A percentile compares a stretch with the other conserved stretches of the same genome.
Conservation (phyloP, 1,139 yeast genomes). For the Kazachstania sp. region DNA sequence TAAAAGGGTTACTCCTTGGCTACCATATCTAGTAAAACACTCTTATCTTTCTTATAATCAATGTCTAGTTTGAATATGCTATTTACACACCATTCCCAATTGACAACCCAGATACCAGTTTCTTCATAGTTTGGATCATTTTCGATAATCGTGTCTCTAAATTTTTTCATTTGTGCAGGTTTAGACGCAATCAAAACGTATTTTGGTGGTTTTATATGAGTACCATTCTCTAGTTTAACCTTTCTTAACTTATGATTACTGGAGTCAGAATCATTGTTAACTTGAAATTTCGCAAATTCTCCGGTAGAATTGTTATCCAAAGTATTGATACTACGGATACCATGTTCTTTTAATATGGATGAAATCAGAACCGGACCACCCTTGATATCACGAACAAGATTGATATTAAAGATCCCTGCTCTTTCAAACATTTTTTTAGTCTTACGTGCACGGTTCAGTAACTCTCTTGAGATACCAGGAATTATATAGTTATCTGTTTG, state of each 20-base stretch:
- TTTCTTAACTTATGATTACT: conserved; percentile 5
- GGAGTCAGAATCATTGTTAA: conserved; percentile 4
- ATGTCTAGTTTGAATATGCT: conserved; percentile 16
- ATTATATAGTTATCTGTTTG: conserved; percentile 14
- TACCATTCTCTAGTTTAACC: conserved; percentile 20
- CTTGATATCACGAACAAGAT: conserved; percentile 53
- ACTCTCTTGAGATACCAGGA: conserved; percentile 28
- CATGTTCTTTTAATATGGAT: conserved; percentile 59
- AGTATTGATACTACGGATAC: conserved; percentile 38
- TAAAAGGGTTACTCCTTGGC: background rate
- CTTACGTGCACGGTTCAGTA: conserved; percentile 28
- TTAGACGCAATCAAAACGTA: conserved; percentile 30
- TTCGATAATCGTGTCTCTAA: conserved; percentile 33
- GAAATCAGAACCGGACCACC: conserved; percentile 60
- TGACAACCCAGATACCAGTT: conserved; percentile 13
- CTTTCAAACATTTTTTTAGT: conserved; percentile 29
- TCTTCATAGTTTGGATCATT: conserved; percentile 13
- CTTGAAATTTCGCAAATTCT: conserved; percentile 19
- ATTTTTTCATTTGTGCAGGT: conserved; percentile 36
- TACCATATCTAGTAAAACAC: conserved; percentile 5
- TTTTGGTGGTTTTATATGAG: conserved; percentile 6
- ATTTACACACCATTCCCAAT: conserved; percentile 25
- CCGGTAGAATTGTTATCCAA: conserved; percentile 20
- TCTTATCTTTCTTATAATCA: conserved; percentile 5
- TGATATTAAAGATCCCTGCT: conserved; percentile 43